phyloP scores from a whole-genome alignment of 2,329 filamentous ascomycete genomes.

The Sporothrix pseudoabietina region DNA sequence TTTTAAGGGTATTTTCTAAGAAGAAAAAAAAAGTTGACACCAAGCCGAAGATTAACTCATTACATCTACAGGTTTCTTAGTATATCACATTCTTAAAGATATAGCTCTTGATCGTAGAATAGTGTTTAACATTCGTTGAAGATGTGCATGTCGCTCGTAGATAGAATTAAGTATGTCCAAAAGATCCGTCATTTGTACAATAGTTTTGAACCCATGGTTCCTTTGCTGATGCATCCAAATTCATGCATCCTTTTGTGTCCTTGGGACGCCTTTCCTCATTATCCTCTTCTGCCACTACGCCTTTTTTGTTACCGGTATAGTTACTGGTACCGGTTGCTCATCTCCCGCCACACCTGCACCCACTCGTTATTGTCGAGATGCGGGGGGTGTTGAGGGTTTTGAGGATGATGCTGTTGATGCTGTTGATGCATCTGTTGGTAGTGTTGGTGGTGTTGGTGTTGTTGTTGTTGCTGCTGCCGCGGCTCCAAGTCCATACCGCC shows the following conservation, averaged over 20 bases:
- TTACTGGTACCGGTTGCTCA: slow-evolving; percentile 25
- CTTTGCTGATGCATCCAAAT: too few species aligned
- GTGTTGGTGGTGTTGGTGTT: not conserved
- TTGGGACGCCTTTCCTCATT: not conserved
- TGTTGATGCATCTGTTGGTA: not conserved
- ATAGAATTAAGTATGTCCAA: too few species aligned
- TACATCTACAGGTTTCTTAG: too few species aligned
- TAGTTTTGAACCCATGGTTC: too few species aligned
- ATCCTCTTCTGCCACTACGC: not conserved
- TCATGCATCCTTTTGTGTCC: not conserved
- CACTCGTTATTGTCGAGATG: slow-evolving; percentile 29
- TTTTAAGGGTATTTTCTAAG: too few species aligned
- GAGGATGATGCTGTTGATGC: not conserved
- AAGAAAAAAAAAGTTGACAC: too few species aligned
- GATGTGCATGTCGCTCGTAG: too few species aligned
- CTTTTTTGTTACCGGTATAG: not conserved
- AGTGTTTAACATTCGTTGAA: too few species aligned
- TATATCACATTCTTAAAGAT: too few species aligned
- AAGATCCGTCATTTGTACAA: too few species aligned
- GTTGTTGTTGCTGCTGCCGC: slow-evolving; percentile 2
- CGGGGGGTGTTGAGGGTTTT: slow-evolving; percentile 5
- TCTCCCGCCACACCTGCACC: slow-evolving; percentile 31
- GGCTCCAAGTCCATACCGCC: slow-evolving; percentile 1
- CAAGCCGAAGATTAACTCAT: too few species aligned
- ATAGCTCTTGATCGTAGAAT: too few species aligned